phyloP scores from a whole-genome alignment of 176 grass and related monocot species.

The Musa schizocarpa region DNA sequence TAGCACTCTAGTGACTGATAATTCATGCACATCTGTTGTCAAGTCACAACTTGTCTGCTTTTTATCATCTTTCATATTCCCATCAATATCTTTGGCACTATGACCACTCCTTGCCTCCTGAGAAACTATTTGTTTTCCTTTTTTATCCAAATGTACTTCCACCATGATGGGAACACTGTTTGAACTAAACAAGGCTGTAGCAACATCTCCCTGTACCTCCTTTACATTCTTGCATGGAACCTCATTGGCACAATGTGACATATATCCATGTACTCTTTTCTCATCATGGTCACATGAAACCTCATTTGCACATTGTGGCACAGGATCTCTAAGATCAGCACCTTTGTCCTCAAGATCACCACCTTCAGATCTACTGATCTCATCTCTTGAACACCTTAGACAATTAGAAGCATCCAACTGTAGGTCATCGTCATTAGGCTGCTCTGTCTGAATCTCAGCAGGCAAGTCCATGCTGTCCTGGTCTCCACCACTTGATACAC shows the following conservation, averaged over 20 bases:
- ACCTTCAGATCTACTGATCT: not conserved
- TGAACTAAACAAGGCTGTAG: no score
- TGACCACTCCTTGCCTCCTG: not conserved
- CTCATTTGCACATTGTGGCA: not conserved
- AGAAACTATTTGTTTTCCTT: no score
- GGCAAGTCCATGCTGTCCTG: not conserved
- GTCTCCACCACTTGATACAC: not conserved
- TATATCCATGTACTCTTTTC: not conserved
- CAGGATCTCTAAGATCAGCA: not conserved
- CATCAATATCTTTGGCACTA: not conserved
- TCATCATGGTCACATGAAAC: not conserved
- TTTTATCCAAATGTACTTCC: no score
- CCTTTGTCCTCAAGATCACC: not conserved
- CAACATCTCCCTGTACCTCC: no score
- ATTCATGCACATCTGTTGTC: slow-evolving; percentile 6
- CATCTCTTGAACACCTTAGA: not conserved
- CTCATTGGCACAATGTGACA: no score
- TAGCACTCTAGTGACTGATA: not conserved
- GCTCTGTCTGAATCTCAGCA: not conserved
- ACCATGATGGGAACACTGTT: no score
- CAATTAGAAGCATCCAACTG: not conserved
- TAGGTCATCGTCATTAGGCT: not conserved
- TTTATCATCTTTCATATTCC: not conserved
- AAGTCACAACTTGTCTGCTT: no score
- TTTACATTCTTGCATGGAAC: no score